Base-by-base conservation (phyloP, 75 land plant genomes). In the Sequoiadendron giganteum region DNA sequence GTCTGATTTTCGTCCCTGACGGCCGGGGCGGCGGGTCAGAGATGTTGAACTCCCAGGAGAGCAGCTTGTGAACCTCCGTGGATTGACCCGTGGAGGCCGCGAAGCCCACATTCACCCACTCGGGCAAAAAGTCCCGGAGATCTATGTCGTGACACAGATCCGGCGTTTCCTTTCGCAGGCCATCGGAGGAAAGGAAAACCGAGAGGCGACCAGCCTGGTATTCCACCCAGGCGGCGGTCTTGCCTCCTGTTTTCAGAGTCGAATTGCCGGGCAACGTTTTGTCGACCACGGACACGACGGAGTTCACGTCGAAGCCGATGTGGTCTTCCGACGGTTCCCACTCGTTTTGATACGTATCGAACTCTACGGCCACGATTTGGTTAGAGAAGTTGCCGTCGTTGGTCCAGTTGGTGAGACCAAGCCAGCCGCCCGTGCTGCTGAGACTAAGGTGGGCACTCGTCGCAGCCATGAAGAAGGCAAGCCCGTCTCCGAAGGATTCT, bases 401-500 rank as follows among this genome's bases (percentile, higher is more conserved):
- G 86, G 93, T 54, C 19, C 89, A 25, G 87, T 95, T 90, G 49
- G 92, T 86, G 87, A 95, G 90, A 88, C 96, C 95, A 75, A 95
- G 92, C 68, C 85, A 93, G 7, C 87, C 86, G 85, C 93, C 95
- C 36, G 72, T 7, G 90, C 93, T 92, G 86, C 34, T 73, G 0
- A 47, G 28, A 2, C 91, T 94, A 11, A 87, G 78, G 77, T 18
- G 43, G n/a, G 21, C 0, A 38, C 13, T 36, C 65, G 70, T 0
- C 90, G 92, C 48, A 7, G 92, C 87, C 43, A 93, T 89, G 56
- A 90, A 19, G 86, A 95, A 93, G 58, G 95, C 90, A 15, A 93
- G 5, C n/a, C 95, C 96, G n/a, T 92, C 95, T 28, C 93, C 94
- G 56, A 88, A 18, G 58, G 68, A 80, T 36, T n/a, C 13, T 48